A percentile compares a stretch with the other conserved stretches of the same genome.
Conservation (phyloP, 2,329 filamentous ascomycete genomes). For the Endothia cerciana region DNA sequence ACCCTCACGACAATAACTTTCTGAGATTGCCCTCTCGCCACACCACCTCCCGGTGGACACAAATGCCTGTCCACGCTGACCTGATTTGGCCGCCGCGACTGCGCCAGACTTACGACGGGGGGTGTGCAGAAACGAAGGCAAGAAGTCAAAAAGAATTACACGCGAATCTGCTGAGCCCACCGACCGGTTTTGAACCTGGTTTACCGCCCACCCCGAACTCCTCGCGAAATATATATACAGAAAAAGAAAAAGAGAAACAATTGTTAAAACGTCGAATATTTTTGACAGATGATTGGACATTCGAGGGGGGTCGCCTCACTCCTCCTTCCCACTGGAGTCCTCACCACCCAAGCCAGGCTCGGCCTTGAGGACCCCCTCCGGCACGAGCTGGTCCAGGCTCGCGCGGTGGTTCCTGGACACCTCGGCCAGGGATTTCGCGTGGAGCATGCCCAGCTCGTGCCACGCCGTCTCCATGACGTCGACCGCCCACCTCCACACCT, state of each 20-base stretch:
- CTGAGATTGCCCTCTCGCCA: neutral
- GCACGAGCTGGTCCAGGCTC: constrained; percentile 25
- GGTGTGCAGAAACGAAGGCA: neutral
- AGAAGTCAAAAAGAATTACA: neutral
- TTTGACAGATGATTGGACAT: too few relatives aligned
- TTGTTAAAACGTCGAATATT: too few relatives aligned
- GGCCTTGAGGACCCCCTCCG: constrained; percentile 27
- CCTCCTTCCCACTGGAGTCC: neutral
- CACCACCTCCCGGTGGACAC: neutral
- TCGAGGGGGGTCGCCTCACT: neutral
- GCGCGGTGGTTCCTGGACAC: constrained; percentile 34
- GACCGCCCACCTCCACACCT: constrained; percentile 50
- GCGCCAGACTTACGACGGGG: neutral
- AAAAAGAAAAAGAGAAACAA: too few relatives aligned
- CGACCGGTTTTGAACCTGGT: neutral
- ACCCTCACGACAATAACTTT: neutral
- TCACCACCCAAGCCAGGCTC: neutral
- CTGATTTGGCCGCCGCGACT: neutral
- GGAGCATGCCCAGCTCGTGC: constrained; percentile 55
- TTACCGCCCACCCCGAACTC: neutral
- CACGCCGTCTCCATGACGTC: constrained; percentile 52
- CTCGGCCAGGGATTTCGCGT: constrained; percentile 50
- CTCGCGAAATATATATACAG: too few relatives aligned
- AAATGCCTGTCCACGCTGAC: neutral
- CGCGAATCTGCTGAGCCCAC: too few relatives aligned